Percentiles rank a stretch among this genome's conserved stretches.
Evolutionary conservation across 768 basidiomycete genomes (phyloP).

Genomic region (Agaricus subrufescens): DNA sequence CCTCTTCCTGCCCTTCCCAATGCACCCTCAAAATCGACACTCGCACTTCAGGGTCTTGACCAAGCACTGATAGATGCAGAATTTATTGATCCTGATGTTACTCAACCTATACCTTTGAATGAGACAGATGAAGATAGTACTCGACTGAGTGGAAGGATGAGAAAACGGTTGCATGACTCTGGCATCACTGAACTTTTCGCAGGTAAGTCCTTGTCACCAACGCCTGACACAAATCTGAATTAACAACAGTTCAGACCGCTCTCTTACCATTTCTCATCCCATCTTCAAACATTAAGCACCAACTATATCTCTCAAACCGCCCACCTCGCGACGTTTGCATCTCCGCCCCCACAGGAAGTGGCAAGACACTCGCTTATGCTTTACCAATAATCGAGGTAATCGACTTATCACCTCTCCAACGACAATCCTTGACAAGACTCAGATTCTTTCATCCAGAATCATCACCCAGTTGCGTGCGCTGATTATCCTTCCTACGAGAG

Average conservation of each 20-base stretch:
- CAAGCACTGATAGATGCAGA: constrained; percentile 66
- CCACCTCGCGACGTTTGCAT: constrained; percentile 82
- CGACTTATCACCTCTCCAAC: not conserved
- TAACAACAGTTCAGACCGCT: constrained; percentile 73
- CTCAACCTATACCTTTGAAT: constrained; percentile 39
- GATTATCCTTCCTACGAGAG: constrained; percentile 88
- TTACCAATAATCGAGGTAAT: constrained; percentile 85
- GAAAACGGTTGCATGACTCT: constrained; percentile 61
- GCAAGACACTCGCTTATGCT: constrained; percentile 96
- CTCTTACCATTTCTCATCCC: constrained; percentile 80
- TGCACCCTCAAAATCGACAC: constrained; percentile 64
- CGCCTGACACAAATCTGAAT: constrained; percentile 1
- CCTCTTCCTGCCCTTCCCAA: constrained; percentile 62
- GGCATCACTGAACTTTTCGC: constrained; percentile 89
- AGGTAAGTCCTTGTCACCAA: constrained; percentile 41
- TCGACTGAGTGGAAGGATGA: constrained; percentile 55
- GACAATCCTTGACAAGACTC: constrained; percentile 4
- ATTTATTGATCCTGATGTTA: constrained; percentile 51
- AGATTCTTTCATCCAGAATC: constrained; percentile 70
- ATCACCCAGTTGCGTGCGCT: constrained; percentile 86
- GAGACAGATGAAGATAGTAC: constrained; percentile 36
- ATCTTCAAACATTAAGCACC: constrained; percentile 28
- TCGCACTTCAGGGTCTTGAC: constrained; percentile 78
- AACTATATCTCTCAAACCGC: constrained; percentile 62
- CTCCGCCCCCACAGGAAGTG: constrained; percentile 96